phyloP scores from a whole-genome alignment of 371 early-diverging fungal genomes.

The Mortierella sp. region DNA sequence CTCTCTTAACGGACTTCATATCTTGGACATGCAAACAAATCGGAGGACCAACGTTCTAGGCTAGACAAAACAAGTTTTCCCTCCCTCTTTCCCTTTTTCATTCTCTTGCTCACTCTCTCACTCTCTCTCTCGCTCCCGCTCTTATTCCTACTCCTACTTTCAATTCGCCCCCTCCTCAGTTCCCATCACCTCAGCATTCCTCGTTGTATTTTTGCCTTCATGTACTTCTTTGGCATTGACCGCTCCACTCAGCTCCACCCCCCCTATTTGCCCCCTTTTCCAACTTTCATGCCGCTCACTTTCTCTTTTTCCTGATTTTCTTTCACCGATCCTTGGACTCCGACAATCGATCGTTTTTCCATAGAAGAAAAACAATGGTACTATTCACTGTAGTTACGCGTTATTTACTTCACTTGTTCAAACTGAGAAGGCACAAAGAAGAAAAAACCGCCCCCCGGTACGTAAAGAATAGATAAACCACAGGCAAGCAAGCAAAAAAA shows the following conservation, averaged over 20 bases:
- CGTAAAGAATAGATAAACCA: not conserved
- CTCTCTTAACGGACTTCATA: not conserved
- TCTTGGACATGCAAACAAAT: not conserved
- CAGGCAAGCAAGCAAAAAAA: not conserved
- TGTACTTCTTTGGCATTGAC: not conserved
- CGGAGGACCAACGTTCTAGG: not conserved
- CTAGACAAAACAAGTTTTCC: not conserved
- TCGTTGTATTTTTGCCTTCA: not conserved
- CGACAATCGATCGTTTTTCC: not conserved
- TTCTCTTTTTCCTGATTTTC: not conserved
- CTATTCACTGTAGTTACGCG: not conserved
- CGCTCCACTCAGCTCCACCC: not conserved
- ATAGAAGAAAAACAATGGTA: not conserved
- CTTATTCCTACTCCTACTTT: no score
- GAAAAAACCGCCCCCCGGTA: not conserved
- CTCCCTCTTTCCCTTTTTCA: no score
- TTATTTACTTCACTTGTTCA: not conserved
- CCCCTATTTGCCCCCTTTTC: not conserved
- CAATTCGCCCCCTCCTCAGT: no score
- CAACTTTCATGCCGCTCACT: not conserved
- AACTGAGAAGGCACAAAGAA: not conserved
- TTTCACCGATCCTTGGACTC: slow-evolving; percentile 3
- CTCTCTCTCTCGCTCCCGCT: not conserved
- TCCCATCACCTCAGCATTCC: not conserved
- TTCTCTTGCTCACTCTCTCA: not conserved